Conservation (phyloP, 805 yeast species). For the Saccharomycopsis sp. region DNA sequence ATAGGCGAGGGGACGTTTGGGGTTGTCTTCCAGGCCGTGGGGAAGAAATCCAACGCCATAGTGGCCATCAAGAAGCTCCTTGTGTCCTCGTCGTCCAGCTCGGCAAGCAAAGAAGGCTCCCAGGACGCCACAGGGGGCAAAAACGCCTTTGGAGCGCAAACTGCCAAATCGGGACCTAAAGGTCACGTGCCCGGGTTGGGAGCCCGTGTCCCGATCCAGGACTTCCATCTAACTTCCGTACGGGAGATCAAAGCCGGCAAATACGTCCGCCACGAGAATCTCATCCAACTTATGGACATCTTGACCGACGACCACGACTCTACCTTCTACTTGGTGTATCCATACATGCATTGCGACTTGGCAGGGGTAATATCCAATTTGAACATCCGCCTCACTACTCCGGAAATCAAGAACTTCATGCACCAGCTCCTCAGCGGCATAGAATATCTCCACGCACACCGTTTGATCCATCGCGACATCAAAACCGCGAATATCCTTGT, state of each 20-base stretch:
- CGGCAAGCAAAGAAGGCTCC: slow-evolving; percentile 50
- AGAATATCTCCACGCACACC: slow-evolving; percentile 63
- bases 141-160: neutral
- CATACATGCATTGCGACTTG: slow-evolving; percentile 88
- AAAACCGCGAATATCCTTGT: slow-evolving; percentile 93
- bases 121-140: slow-evolving; percentile 25
- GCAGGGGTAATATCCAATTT: slow-evolving; percentile 87
- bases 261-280: slow-evolving; percentile 58
- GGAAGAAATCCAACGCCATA: slow-evolving; percentile 40
- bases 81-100: slow-evolving; percentile 38
- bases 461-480: slow-evolving; percentile 77
- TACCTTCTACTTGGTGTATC: slow-evolving; percentile 67
- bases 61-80: slow-evolving; percentile 87
- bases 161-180: too few species aligned
- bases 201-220: slow-evolving; percentile 29
- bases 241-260: slow-evolving; percentile 84
- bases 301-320: slow-evolving; percentile 30
- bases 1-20: slow-evolving; percentile 86
- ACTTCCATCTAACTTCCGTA: slow-evolving; percentile 91
- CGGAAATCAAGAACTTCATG: slow-evolving; percentile 80
- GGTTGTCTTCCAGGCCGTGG: slow-evolving; percentile 74
- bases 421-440: slow-evolving; percentile 73
- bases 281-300: slow-evolving; percentile 75
- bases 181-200: slow-evolving; percentile 24
- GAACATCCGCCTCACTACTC: slow-evolving; percentile 45